A percentile compares a stretch with the other conserved stretches of the same genome.
Evolutionary conservation across 352 stramenopile genomes (phyloP).

Genomic region (Globisporangium perplexum): DNA sequence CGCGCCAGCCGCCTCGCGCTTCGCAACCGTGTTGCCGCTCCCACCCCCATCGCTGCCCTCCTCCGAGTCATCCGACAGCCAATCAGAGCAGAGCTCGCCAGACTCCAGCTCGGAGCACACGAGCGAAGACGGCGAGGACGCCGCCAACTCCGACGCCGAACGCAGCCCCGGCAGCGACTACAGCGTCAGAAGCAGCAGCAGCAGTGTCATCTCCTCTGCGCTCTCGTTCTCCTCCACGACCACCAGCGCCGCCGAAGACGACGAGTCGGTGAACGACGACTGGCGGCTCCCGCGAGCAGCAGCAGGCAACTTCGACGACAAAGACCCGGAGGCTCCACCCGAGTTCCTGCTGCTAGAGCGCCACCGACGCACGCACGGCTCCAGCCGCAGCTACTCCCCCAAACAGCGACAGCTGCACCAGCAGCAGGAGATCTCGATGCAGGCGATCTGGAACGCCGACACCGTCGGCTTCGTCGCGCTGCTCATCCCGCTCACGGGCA

Average conservation of each 20-base stretch:
- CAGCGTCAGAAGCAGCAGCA: slow-evolving; percentile 4
- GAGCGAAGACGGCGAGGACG: slow-evolving; percentile 4
- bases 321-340: neutral
- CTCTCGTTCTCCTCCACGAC: slow-evolving; percentile 13
- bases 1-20: neutral
- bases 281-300: neutral
- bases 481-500: slow-evolving; percentile 63
- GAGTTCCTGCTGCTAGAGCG: neutral
- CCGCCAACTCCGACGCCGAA: slow-evolving; percentile 4
- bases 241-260: neutral
- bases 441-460: slow-evolving; percentile 23
- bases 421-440: slow-evolving; percentile 8
- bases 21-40: slow-evolving; percentile 11
- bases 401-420: neutral
- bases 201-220: slow-evolving; percentile 6
- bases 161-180: neutral
- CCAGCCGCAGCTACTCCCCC: neutral
- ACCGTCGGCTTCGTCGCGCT: slow-evolving; percentile 65
- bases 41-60: neutral
- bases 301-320: neutral
- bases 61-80: neutral
- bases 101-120: slow-evolving; percentile 16
- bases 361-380: slow-evolving; percentile 8
- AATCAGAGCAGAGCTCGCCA: slow-evolving; percentile 13
- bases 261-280: neutral